Base-by-base conservation (phyloP, 106 monocot genomes). In the Phalaenopsis equestris region DNA sequence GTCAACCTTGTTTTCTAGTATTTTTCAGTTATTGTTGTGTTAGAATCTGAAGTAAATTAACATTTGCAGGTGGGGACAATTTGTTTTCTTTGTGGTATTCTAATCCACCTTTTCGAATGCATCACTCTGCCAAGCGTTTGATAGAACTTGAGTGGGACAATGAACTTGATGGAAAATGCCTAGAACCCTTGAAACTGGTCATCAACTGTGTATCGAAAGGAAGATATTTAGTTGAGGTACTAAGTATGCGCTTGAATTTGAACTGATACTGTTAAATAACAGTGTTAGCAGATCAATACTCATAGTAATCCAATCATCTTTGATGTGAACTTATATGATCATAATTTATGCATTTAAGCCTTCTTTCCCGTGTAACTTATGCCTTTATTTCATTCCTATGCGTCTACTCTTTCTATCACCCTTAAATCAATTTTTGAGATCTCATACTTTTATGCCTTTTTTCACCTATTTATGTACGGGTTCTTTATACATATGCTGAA, bases 91-190 rank as follows among this genome's bases (percentile, higher is more conserved):
- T 90, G 39, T 99, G 95, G 94, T 99, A 99, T 80, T 42, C 84
- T 61, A 55, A 91, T 82, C 95, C 99, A 30, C 95, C 99, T 84
- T 99, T 95, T 47, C 86, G 99, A 52, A 95, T 95, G 99, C 92
- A 99, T 93, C 99, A 99, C 46, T 85, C 76, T 80, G 84, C 90
- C 77, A 89, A 90, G 56, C 82, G 79, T 55, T 75, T n/a, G 21
- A 47, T 95, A 67, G 95, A 93, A 84, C 86, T 99, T 68, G 99
- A 99, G 86, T 93, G 92, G 91, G 92, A 94, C 57, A 87, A 76
- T 81, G 95, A 95, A 84, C 77, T 84, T 42, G 84, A 79, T 41
- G 88, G 85, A 56, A 48, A 77, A 74, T 81, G 65, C 43, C 55
- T 47, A 55, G 91, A 88, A 67, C 80, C 77, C 82, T 64, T 95